Conservation (phyloP, 345 rosid genomes). For the Lenwebbia sp. region DNA sequence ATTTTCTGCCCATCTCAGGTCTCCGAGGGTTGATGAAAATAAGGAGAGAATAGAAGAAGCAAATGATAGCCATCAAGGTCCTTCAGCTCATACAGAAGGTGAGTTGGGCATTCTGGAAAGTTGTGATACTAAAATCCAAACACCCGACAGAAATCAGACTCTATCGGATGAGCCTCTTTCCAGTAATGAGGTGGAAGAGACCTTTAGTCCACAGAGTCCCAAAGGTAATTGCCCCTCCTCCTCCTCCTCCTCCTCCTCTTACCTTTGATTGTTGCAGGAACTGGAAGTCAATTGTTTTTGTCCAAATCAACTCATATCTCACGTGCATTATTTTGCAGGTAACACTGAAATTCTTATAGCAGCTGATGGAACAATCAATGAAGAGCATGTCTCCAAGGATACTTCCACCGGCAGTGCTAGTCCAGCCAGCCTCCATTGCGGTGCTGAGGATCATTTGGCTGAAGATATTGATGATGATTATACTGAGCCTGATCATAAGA, state of each 20-base stretch:
- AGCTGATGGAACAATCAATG: slow-evolving; percentile 18
- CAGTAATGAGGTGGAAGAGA: slow-evolving; percentile 20
- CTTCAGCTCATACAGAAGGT: slow-evolving; percentile 3
- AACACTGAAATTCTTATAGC: slow-evolving; percentile 14
- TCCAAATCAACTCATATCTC: neutral
- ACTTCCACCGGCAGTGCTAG: slow-evolving; percentile 13
- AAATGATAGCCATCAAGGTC: slow-evolving; percentile 18
- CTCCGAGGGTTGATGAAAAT: slow-evolving; percentile 16
- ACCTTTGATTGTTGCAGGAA: neutral
- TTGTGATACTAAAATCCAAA: neutral
- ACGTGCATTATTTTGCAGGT: slow-evolving; percentile 14
- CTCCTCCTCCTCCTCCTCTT: neutral
- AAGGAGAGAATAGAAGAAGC: slow-evolving; percentile 21
- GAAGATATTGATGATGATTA: slow-evolving; percentile 22
- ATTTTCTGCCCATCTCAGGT: slow-evolving; percentile 24
- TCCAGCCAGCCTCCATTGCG: slow-evolving; percentile 1
- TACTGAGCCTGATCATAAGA: slow-evolving; percentile 7
- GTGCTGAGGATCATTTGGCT: neutral
- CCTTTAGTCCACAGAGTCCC: neutral
- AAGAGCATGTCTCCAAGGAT: slow-evolving; percentile 11
- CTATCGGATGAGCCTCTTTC: slow-evolving; percentile 8
- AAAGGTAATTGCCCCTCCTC: neutral
- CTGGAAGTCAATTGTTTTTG: neutral
- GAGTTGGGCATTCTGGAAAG: slow-evolving; percentile 1
- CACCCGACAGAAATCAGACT: slow-evolving; percentile 5